Evolutionary conservation across 768 basidiomycete species (phyloP).

Genomic region (Candolleomyces efflorescens): DNA sequence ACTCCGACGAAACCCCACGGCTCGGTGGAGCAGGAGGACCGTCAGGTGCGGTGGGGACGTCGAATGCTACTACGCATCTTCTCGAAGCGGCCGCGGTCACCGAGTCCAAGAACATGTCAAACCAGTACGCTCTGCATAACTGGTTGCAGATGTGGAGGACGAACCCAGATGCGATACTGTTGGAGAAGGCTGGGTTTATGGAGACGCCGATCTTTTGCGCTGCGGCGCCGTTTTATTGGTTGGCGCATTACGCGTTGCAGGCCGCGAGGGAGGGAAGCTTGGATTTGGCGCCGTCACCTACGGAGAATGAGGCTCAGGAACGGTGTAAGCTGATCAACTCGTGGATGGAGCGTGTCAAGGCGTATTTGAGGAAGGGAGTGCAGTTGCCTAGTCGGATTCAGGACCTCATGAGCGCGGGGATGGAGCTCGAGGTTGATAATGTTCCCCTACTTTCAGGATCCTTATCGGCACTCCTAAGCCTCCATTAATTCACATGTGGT

Average conservation of each 20-base stretch:
- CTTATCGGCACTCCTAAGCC: neutral
- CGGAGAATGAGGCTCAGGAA: slow-evolving; percentile 25
- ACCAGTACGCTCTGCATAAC: slow-evolving; percentile 52
- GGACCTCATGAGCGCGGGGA: slow-evolving; percentile 21
- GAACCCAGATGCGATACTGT: slow-evolving; percentile 28
- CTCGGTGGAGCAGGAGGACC: slow-evolving; percentile 6
- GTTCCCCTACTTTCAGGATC: neutral
- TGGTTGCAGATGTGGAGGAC: slow-evolving; percentile 56
- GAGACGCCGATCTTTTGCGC: slow-evolving; percentile 35
- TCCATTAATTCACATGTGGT: neutral
- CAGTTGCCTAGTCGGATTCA: slow-evolving; percentile 41
- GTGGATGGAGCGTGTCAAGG: slow-evolving; percentile 47
- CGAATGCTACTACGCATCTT: neutral
- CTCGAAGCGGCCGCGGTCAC: neutral
- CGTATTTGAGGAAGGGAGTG: slow-evolving; percentile 39
- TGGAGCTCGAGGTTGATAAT: slow-evolving; percentile 1
- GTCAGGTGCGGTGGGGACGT: too few relatives aligned
- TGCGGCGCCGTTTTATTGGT: slow-evolving; percentile 60
- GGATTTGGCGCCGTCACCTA: slow-evolving; percentile 11
- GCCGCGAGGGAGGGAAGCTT: slow-evolving; percentile 46
- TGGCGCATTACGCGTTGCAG: slow-evolving; percentile 50
- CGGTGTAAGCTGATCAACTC: slow-evolving; percentile 45
- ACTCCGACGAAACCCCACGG: slow-evolving; percentile 5
- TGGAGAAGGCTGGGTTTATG: slow-evolving; percentile 22
- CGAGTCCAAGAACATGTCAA: slow-evolving; percentile 22